Percentiles rank a stretch among this genome's conserved stretches.
Evolutionary conservation across 441 rosid genomes (phyloP).

Genomic region (Erysimum cheiri): DNA sequence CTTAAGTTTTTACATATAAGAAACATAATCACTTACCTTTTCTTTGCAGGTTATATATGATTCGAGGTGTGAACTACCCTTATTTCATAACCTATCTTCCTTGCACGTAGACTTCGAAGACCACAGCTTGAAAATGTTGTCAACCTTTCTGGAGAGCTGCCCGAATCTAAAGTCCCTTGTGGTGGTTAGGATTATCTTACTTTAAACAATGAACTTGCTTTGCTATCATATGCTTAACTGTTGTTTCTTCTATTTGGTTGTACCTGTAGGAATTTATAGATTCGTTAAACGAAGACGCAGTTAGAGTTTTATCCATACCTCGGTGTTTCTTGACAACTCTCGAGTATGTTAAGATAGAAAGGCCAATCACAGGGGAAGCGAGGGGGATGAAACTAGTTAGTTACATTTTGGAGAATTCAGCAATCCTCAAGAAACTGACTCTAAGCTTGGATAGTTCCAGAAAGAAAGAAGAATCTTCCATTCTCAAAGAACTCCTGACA

Average conservation of each 20-base stretch:
- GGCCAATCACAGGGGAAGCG: background rate
- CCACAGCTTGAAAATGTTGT: background rate
- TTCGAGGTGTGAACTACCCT: background rate
- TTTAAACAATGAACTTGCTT: background rate
- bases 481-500: background rate
- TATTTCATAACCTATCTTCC: background rate
- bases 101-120: background rate
- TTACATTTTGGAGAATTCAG: slow-evolving; percentile 23
- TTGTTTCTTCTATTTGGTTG: background rate
- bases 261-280: background rate
- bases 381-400: slow-evolving; percentile 5
- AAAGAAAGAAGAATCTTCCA: background rate
- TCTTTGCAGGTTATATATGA: background rate
- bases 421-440: slow-evolving; percentile 10
- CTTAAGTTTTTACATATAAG: background rate
- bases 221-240: background rate
- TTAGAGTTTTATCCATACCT: background rate
- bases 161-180: background rate
- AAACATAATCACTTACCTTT: background rate
- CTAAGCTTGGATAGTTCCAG: background rate
- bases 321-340: slow-evolving; percentile 10
- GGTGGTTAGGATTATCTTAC: background rate
- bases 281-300: background rate
- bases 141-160: background rate
- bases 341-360: slow-evolving; percentile 19